Base-by-base conservation (phyloP, 2,329 filamentous ascomycete genomes). In the Ciborinia camelliae region DNA sequence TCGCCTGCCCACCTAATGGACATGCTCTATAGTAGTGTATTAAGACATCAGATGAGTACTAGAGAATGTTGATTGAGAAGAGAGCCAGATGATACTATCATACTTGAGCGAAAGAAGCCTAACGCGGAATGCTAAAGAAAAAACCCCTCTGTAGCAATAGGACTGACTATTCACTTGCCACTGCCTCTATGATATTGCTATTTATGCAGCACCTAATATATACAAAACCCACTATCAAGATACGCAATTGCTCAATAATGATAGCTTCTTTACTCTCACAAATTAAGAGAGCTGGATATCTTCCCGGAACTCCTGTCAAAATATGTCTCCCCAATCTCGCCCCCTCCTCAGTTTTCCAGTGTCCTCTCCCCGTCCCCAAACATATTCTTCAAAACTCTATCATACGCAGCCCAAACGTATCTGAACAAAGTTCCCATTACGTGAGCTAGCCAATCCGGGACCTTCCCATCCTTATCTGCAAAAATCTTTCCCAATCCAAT, bases 311-410 rank as follows among this genome's bases (percentile, higher is more conserved):
- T 63, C 45, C 30, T 51, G 20, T 63, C 62, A 26, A 61, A 62
- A 39, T 39, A 50, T 23, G 57, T 60, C 30, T 68, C 65, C n/a
- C 64, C 65, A 58, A 68, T 64, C 14, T 66, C 67, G 45, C 62
- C 63, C 52, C 65, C 67, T 10, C 66, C 66, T 32, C 66, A 55
- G 10, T 50, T 55, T 15, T 54, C 57, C 51, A 69, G 63, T 45
- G 86, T 88, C 71, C 83, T 84, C 81, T 98, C 94, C 0, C 95
- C 95, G 73, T 98, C 90, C 0, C 94, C 94, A 80, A 96, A 97
- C 0, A 88, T 48, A 0, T 77, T 79, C 75, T 86, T 88, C 69
- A 89, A 88, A 23, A 85, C 73, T 0, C 60, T 66, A 77, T 92
- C 89, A 77, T 92, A 91, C 54, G 77, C 82, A 53, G 70, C 72